A percentile compares a stretch with the other conserved stretches of the same genome.
Conservation (phyloP, 805 yeast species). For the Starmerella riodocensis region DNA sequence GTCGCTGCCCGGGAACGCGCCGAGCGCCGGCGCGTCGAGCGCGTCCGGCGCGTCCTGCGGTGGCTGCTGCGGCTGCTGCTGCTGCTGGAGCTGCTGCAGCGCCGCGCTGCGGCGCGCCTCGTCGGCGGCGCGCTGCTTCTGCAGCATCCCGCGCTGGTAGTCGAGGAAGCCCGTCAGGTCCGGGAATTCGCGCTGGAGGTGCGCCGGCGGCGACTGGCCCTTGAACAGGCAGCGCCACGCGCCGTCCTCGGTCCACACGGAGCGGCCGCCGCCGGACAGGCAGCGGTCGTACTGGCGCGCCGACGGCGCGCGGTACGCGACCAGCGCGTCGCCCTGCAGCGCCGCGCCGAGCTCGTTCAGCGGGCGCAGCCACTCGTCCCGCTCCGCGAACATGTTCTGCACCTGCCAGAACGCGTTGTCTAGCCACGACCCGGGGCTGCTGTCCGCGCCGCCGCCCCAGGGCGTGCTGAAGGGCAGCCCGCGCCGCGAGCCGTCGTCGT, state of each 20-base stretch:
- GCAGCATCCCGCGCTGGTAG: slow-evolving; percentile 24
- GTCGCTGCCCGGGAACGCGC: slow-evolving; percentile 7
- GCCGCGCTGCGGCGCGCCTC: neutral
- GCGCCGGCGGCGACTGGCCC: slow-evolving; percentile 10
- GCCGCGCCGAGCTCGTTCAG: no score
- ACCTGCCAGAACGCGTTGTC: no score
- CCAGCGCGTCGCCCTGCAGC: no score
- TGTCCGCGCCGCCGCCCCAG: no score
- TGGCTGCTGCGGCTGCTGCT: neutral
- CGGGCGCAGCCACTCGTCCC: neutral
- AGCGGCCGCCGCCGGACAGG: slow-evolving; percentile 47
- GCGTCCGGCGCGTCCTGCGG: neutral
- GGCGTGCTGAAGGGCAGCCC: no score
- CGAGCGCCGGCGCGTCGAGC: neutral
- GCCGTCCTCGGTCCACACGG: slow-evolving; percentile 75
- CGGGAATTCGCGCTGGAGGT: slow-evolving; percentile 31
- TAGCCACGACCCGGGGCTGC: no score
- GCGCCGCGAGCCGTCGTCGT: no score
- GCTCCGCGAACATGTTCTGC: no score
- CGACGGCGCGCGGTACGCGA: slow-evolving; percentile 49
- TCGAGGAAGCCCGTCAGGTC: slow-evolving; percentile 51
- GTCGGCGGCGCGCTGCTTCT: neutral
- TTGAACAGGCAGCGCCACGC: slow-evolving; percentile 77
- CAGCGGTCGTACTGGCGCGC: slow-evolving; percentile 47
- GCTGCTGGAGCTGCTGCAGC: neutral